A percentile compares a stretch with the other conserved stretches of the same genome.
phyloP scores from a whole-genome alignment of 768 basidiomycete genomes.

The Boletus rubroflammeus region DNA sequence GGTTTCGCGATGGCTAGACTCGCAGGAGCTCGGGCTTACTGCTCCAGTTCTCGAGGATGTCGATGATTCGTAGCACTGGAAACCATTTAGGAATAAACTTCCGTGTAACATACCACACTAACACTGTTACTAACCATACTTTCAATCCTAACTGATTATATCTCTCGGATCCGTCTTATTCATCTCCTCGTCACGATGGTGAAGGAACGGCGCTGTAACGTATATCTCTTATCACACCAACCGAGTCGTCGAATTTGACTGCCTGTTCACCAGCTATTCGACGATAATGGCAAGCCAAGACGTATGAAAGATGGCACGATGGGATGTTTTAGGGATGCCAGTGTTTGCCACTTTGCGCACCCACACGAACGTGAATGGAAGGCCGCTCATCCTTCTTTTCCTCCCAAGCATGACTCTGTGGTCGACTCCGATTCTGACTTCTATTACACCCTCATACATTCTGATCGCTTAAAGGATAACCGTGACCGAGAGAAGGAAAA shows the following conservation, averaged over 20 bases:
- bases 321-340: constrained; percentile 23
- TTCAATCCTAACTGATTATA: not conserved
- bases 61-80: not conserved
- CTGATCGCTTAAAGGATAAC: constrained; percentile 8
- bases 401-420: constrained; percentile 20
- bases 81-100: constrained; percentile 1
- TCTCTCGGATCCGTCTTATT: not conserved
- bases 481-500: constrained; percentile 14
- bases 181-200: constrained; percentile 1
- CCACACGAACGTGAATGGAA: constrained; percentile 34
- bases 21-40: constrained; percentile 23
- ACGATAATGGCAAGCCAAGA: constrained; percentile 28
- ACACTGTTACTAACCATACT: not conserved
- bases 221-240: constrained; percentile 14
- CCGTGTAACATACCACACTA: constrained; percentile 12
- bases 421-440: constrained; percentile 23
- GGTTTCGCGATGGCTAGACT: constrained; percentile 30
- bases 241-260: constrained; percentile 2
- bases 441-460: constrained; percentile 14
- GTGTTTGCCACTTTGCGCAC: constrained; percentile 28
- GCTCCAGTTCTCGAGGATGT: constrained; percentile 16
- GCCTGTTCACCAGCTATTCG: constrained; percentile 20
- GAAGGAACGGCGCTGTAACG: constrained; percentile 31
- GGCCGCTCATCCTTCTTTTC: constrained; percentile 25
- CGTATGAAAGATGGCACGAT: constrained; percentile 15